Percentiles rank a stretch among this genome's conserved stretches.
Evolutionary conservation across 2,329 filamentous ascomycete genomes (phyloP).

Genomic region (Colletotrichum sp.): DNA sequence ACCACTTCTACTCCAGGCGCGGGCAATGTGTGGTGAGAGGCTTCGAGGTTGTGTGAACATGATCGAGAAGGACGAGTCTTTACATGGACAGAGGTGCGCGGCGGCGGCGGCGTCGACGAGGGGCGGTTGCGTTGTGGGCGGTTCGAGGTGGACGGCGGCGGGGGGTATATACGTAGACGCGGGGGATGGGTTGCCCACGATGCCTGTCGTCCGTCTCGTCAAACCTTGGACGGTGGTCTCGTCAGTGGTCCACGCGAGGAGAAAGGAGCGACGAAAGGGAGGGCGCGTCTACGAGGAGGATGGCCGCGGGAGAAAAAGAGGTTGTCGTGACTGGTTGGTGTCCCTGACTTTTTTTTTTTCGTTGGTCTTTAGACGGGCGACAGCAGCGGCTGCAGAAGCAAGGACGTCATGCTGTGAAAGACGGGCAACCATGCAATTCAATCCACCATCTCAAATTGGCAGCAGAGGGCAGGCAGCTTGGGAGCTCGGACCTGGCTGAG

Average conservation of each 20-base stretch:
- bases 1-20: constrained; percentile 38
- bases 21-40: constrained; percentile 38
- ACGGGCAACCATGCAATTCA: background rate
- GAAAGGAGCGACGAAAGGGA: background rate
- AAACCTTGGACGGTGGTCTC: background rate
- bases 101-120: background rate
- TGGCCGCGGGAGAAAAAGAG: background rate
- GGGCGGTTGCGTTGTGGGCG: background rate
- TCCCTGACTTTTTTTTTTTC: background rate
- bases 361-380: background rate
- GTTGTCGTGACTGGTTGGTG: background rate
- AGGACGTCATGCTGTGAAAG: constrained; percentile 8
- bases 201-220: background rate
- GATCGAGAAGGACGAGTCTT: constrained; percentile 36
- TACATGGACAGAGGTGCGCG: constrained; percentile 28
- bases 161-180: background rate
- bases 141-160: background rate
- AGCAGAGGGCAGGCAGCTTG: background rate
- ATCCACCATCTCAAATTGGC: background rate
- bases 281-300: background rate
- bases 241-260: background rate
- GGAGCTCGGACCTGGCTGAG: background rate
- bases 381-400: background rate
- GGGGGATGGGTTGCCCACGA: background rate
- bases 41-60: constrained; percentile 44